These are phyloP conservation scores for Mucor plumbeus DNA, from an alignment of 371 early-diverging fungal genomes.

Conservation along the genomic window DNA sequence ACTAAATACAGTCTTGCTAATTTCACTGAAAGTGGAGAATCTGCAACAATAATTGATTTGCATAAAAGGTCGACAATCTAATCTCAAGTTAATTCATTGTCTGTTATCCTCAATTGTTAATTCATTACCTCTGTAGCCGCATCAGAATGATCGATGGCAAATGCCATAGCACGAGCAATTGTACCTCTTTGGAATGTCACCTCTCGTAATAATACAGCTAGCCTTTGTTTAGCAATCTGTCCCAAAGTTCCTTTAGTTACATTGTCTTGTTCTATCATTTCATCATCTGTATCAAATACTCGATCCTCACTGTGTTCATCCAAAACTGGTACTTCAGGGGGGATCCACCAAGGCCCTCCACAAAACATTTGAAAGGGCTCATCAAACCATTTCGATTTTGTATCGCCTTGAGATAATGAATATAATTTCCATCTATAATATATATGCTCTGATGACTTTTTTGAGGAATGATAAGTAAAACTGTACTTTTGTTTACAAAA, in stretches of 20 bases:
- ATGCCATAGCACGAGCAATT: constrained; percentile 86
- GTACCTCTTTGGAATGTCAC: constrained; percentile 66
- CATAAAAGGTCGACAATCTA: constrained; percentile 73
- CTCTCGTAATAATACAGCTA: constrained; percentile 61
- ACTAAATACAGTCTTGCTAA: constrained; percentile 81
- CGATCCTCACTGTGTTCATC: constrained; percentile 57
- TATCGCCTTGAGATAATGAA: constrained; percentile 90
- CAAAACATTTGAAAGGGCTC: constrained; percentile 90
- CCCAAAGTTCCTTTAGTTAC: constrained; percentile 63
- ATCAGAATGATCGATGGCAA: constrained; percentile 85
- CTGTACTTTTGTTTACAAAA: neutral
- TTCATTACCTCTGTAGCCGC: constrained; percentile 73
- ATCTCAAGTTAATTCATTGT: neutral
- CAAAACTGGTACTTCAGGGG: constrained; percentile 79
- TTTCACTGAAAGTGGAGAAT: constrained; percentile 69
- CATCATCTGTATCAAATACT: constrained; percentile 56
- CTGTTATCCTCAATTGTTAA: neutral
- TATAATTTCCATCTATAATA: constrained; percentile 94
- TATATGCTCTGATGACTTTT: constrained; percentile 75
- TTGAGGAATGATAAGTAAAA: neutral
- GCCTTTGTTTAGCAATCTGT: constrained; percentile 61
- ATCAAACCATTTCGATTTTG: constrained; percentile 71
- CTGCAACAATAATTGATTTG: constrained; percentile 62
- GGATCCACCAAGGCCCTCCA: constrained; percentile 85
- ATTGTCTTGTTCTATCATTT: constrained; percentile 57